Evolutionary conservation across 352 stramenopile species (phyloP).

Genomic region (Phytophthora sansomeana): DNA sequence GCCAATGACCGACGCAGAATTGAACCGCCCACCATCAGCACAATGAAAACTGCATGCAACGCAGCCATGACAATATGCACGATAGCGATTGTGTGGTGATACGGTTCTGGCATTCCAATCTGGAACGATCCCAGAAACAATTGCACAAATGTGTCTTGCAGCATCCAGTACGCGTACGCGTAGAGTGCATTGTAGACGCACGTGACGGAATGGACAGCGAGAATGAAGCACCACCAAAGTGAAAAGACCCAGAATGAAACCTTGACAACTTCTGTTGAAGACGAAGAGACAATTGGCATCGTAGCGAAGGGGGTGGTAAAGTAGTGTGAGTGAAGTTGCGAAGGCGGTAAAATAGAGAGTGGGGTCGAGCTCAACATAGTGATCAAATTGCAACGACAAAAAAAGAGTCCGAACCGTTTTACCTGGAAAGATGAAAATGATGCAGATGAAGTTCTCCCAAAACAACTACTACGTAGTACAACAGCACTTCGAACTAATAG

Average conservation of each 20-base stretch:
- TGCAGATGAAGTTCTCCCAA: too few species aligned
- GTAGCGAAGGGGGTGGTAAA: background rate
- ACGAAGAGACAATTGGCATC: background rate
- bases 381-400: too few species aligned
- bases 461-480: too few species aligned
- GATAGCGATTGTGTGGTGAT: conserved; percentile 18
- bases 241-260: conserved; percentile 8
- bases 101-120: conserved; percentile 18
- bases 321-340: too few species aligned
- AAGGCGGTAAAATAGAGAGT: too few species aligned
- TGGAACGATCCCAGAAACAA: conserved; percentile 11
- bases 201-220: conserved; percentile 3
- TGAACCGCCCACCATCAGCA: conserved; percentile 16
- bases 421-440: too few species aligned
- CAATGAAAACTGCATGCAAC: conserved; percentile 22
- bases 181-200: conserved; percentile 14
- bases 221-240: conserved; percentile 11
- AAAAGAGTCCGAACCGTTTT: too few species aligned
- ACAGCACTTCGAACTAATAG: too few species aligned
- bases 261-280: background rate
- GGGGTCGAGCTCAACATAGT: background rate
- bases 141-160: conserved; percentile 5
- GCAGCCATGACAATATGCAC: conserved; percentile 21
- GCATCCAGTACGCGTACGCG: conserved; percentile 18
- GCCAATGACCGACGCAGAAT: conserved; percentile 9